Evolutionary conservation across 805 yeast genomes (phyloP), one percentile per base, ranked within the genome.

Genomic region (Spathaspora hagerdaliae): DNA sequence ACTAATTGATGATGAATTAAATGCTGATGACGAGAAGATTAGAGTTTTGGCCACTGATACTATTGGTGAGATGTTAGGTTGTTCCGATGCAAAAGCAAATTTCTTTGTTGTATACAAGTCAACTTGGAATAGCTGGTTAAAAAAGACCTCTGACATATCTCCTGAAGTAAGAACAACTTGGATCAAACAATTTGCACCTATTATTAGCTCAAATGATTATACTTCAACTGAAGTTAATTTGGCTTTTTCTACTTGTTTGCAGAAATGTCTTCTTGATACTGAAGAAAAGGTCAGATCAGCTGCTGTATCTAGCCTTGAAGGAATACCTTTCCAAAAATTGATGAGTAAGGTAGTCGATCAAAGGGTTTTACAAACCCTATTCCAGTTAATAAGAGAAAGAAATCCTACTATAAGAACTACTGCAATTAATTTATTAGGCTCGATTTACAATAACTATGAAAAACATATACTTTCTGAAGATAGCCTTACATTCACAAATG

Each of bases 1-100:
- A 0, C 75, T 87, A 42, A 68, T 90, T 4, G 87, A 87, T 52
- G 89, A 87, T 55, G 96, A 90, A 52, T 65, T 90, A 36, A 81
- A 80, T 47, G 88, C 96, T 0, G 87, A 84, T 36, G 78, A 82
- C 51, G 81, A 78, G 29, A 61, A 70, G 12, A 71, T 86, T 14
- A 74, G 97, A 51, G 58, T 74, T 0, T 62, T 85, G 43, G 90
- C 96, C 0, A 85, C 95, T 0, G 78, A 78, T 38, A 78, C 94
- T 0, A 75, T 91, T 2, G 92, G 96, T 0, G 63, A 74, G 36
- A 79, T 91, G 58, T 60, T 89, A 1, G 66, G 63, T 1, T 48
- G 59, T 7, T 48, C 56, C 2, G 65, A 79, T 0, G 69, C 77
- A 0, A 73, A 83, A 1, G 58, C 81, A 5, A 82, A 82, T 53